Base-by-base conservation (phyloP, 2,329 filamentous ascomycete species). In the Penicillium sp. region DNA sequence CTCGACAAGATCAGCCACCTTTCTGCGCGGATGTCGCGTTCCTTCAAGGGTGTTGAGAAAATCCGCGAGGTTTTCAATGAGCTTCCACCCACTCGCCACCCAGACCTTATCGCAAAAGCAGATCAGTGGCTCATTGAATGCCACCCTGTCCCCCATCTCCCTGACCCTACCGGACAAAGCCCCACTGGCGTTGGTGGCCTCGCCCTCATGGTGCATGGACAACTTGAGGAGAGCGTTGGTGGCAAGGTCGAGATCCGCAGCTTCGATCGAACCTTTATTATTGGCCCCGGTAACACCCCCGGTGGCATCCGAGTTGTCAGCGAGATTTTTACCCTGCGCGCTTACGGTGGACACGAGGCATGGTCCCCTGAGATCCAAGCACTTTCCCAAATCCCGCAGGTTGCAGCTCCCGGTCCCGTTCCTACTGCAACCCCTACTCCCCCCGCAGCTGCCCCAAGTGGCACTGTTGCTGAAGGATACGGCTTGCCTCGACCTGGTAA, bases 121-220 rank as follows among this genome's bases (percentile, higher is more conserved):
- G 80, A 84, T 67, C 89, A 91, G 65, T 96, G 91, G 80, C 84
- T 91, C 50, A 85, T 96, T 68, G 91, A 96, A 73, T 92, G 90
- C 62, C 87, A 91, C 65, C 82, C 88, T 16, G 78, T 92, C 33
- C 83, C 87, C 1, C 86, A 87, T 33, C 80, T 95, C 25, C 82
- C 83, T 3, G 90, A 95, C 64, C 86, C 86, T 3, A 82, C 81
- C 12, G 85, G 86, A 1, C 75, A 87, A 60, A 87, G 80, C 58
- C 70, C 76, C 1, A 76, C 78, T 19, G 90, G 89, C 5, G 89
- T 93, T 19, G 88, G 89, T 60, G 90, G 91, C 8, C 83, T 95
- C 61, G 82, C 90, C 47, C 83, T 95, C 62, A 87, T 83, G 8
- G 81, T 93, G n/a, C 89, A 94, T 65, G 89, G 91, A 59, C 89